Conservation (phyloP, 352 stramenopile genomes). For the Pythium myriotylum region DNA sequence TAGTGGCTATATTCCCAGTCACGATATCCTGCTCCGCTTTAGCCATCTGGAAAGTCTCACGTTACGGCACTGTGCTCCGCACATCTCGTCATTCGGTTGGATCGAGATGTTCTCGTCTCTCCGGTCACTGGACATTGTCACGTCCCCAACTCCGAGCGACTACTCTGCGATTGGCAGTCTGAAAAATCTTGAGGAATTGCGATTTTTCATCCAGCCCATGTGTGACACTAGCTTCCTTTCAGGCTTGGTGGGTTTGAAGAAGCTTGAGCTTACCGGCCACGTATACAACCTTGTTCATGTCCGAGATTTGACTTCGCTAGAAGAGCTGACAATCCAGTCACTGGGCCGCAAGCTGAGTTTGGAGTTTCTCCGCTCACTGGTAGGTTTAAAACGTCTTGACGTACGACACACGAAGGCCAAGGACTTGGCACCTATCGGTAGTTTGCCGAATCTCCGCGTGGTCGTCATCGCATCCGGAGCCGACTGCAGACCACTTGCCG, state of each 20-base stretch:
- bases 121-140: not conserved
- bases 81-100: not conserved
- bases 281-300: not conserved
- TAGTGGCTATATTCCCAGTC: conserved; percentile 1
- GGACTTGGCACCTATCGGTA: not conserved
- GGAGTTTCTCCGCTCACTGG: not conserved
- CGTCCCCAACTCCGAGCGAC: not conserved
- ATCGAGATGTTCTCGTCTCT: not conserved
- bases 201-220: not conserved
- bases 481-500: not conserved
- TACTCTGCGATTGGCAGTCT: not conserved
- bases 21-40: not conserved
- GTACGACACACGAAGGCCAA: conserved; percentile 1
- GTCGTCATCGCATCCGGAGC: not conserved
- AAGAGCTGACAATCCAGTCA: not conserved
- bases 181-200: not conserved
- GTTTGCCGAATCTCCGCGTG: not conserved
- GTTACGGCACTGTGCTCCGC: not conserved
- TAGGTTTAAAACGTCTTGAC: not conserved
- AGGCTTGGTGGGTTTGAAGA: not conserved
- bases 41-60: not conserved
- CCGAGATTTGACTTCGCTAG: not conserved
- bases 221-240: not conserved
- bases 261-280: not conserved
- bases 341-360: not conserved